Conservation (phyloP, 2,329 filamentous ascomycete genomes). For the Penicillium sp. region DNA sequence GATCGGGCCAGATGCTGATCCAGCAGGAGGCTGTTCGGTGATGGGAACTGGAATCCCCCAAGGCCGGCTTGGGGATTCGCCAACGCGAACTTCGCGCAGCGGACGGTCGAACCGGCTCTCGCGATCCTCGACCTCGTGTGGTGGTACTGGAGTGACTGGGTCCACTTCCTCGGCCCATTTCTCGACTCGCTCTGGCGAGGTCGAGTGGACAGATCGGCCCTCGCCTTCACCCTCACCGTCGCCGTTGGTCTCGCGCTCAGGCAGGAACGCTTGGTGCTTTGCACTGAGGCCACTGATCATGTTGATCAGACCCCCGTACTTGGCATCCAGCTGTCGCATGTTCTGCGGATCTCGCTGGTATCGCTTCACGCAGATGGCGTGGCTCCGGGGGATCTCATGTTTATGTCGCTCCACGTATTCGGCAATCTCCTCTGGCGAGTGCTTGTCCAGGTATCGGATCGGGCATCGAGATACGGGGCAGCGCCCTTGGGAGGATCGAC, state of each 20-base stretch:
- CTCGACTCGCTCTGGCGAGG: conserved; percentile 72
- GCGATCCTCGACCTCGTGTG: conserved; percentile 58
- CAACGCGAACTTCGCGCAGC: conserved; percentile 85
- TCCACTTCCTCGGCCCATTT: conserved; percentile 82
- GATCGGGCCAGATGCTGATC: conserved; percentile 20
- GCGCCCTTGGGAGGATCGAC: conserved; percentile 57
- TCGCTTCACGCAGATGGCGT: conserved; percentile 86
- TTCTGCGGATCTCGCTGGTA: conserved; percentile 86
- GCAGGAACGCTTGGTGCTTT: conserved; percentile 85
- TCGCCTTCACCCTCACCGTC: conserved; percentile 34
- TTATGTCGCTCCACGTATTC: conserved; percentile 94
- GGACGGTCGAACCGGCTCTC: conserved; percentile 79
- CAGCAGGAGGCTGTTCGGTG: conserved; percentile 35
- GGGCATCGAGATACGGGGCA: conserved; percentile 75
- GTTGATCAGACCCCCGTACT: conserved; percentile 87
- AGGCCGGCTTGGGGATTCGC: conserved; percentile 87
- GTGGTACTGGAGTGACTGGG: conserved; percentile 44
- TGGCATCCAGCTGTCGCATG: conserved; percentile 85
- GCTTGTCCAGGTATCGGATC: conserved; percentile 88
- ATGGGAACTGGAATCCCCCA: conserved; percentile 87
- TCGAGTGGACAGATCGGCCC: conserved; percentile 29
- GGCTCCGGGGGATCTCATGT: conserved; percentile 89
- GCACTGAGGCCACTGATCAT: conserved; percentile 91
- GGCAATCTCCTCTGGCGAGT: conserved; percentile 89
- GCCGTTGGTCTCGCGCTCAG: conserved; percentile 46